Conservation (phyloP, 2,329 filamentous ascomycete genomes). For the Paecilomyces fulvus region DNA sequence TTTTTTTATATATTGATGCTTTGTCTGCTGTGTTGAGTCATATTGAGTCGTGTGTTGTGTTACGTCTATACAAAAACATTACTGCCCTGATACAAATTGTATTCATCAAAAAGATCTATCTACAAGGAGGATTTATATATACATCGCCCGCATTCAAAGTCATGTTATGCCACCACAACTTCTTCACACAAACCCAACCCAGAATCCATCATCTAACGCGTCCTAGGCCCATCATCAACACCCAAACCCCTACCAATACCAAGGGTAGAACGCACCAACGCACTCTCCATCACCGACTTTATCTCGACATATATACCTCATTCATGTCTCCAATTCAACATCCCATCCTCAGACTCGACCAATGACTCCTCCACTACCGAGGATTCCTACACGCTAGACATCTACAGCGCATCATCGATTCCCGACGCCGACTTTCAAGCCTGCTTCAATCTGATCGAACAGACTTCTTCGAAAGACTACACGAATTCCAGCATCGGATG, state of each 20-base stretch:
- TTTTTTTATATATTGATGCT: too few relatives aligned
- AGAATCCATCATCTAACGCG: slow-evolving; percentile 1
- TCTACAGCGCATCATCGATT: slow-evolving; percentile 31
- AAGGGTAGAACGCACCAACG: slow-evolving; percentile 37
- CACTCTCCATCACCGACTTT: slow-evolving; percentile 32
- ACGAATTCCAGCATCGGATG: slow-evolving; percentile 45
- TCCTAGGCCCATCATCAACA: slow-evolving; percentile 8
- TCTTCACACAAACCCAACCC: neutral
- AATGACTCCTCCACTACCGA: neutral
- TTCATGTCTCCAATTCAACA: slow-evolving; percentile 4
- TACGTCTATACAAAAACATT: neutral
- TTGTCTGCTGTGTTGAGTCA: neutral
- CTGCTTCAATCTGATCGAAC: slow-evolving; percentile 46
- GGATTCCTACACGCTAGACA: slow-evolving; percentile 14
- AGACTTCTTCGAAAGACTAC: slow-evolving; percentile 48
- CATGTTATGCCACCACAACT: neutral
- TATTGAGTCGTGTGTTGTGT: too few relatives aligned
- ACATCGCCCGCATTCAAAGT: neutral
- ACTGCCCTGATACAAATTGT: neutral
- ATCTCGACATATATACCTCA: slow-evolving; percentile 22
- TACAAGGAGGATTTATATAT: neutral
- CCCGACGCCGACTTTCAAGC: slow-evolving; percentile 33
- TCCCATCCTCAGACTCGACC: slow-evolving; percentile 3
- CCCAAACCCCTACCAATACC: slow-evolving; percentile 16
- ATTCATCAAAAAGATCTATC: neutral